These are phyloP conservation scores for Umbilicaria muhlenbergii DNA, from an alignment of 495 filamentous ascomycete species.

Conservation along the genomic window DNA sequence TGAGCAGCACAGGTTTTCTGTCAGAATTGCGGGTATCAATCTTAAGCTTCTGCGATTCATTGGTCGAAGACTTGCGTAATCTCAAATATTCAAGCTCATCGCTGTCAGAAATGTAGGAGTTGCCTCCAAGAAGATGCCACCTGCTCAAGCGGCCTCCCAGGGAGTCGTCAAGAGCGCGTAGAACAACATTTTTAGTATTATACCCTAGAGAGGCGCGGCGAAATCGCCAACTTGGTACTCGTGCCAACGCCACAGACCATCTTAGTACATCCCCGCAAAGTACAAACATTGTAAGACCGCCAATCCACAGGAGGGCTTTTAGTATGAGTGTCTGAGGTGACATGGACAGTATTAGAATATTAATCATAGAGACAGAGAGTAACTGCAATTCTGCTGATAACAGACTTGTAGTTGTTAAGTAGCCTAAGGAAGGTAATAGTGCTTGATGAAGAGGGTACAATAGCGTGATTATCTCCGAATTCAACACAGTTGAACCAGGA, in stretches of 20 bases:
- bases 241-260: slow-evolving; percentile 72
- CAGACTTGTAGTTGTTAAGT: slow-evolving; percentile 75
- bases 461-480: slow-evolving; percentile 46
- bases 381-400: slow-evolving; percentile 77
- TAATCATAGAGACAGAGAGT: slow-evolving; percentile 66
- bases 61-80: neutral
- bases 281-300: slow-evolving; percentile 61
- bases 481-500: slow-evolving; percentile 15
- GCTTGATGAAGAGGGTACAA: slow-evolving; percentile 80
- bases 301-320: slow-evolving; percentile 72
- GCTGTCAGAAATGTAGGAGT: slow-evolving; percentile 31
- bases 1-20: too few relatives aligned
- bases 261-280: slow-evolving; percentile 59
- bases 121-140: slow-evolving; percentile 19
- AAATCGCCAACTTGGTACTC: slow-evolving; percentile 87
- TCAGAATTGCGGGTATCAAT: too few relatives aligned
- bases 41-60: too few relatives aligned
- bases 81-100: slow-evolving; percentile 19
- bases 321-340: slow-evolving; percentile 80
- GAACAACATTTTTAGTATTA: slow-evolving; percentile 29
- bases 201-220: slow-evolving; percentile 35
- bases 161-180: slow-evolving; percentile 34
- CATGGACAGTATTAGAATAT: slow-evolving; percentile 57
- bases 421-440: slow-evolving; percentile 54
- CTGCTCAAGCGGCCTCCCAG: slow-evolving; percentile 28